Evolutionary conservation across 2,329 filamentous ascomycete species (phyloP).

Genomic region (Neophaeococcomyces aloes): DNA sequence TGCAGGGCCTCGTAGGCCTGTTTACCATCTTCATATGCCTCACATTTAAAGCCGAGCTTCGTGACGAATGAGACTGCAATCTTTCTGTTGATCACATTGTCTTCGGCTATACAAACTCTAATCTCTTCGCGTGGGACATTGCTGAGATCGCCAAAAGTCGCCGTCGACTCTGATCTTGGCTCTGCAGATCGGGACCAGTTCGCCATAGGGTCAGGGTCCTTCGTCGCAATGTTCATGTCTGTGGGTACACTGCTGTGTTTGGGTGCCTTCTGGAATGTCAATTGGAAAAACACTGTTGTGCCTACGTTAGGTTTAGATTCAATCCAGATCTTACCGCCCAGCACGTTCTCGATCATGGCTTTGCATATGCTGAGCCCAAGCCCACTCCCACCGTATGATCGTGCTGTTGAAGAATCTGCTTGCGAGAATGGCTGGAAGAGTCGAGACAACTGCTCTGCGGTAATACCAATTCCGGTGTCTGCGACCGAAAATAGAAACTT

Average conservation of each 20-base stretch:
- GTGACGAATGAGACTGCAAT: slow-evolving; percentile 36
- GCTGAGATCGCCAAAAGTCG: slow-evolving; percentile 55
- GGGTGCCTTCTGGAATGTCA: slow-evolving; percentile 76
- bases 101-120: slow-evolving; percentile 85
- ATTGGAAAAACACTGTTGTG: slow-evolving; percentile 57
- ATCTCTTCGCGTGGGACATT: slow-evolving; percentile 65
- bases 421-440: slow-evolving; percentile 51
- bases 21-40: slow-evolving; percentile 80
- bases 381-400: slow-evolving; percentile 48
- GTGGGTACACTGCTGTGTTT: slow-evolving; percentile 44
- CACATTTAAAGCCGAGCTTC: slow-evolving; percentile 67
- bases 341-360: slow-evolving; percentile 48
- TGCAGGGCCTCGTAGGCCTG: slow-evolving; percentile 29
- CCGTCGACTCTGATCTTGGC: slow-evolving; percentile 32
- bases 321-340: slow-evolving; percentile 52
- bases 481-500: slow-evolving; percentile 40
- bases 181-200: slow-evolving; percentile 42
- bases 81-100: slow-evolving; percentile 44
- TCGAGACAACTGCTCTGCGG: slow-evolving; percentile 50
- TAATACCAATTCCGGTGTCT: slow-evolving; percentile 59
- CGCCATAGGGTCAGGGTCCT: slow-evolving; percentile 45
- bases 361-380: slow-evolving; percentile 57
- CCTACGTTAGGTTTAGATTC: slow-evolving; percentile 44
- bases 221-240: slow-evolving; percentile 31
- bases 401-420: slow-evolving; percentile 50